These are phyloP conservation scores for Microbotryomycetes sp. DNA, from an alignment of 1,284 basidiomycete species.

Conservation along the genomic window DNA sequence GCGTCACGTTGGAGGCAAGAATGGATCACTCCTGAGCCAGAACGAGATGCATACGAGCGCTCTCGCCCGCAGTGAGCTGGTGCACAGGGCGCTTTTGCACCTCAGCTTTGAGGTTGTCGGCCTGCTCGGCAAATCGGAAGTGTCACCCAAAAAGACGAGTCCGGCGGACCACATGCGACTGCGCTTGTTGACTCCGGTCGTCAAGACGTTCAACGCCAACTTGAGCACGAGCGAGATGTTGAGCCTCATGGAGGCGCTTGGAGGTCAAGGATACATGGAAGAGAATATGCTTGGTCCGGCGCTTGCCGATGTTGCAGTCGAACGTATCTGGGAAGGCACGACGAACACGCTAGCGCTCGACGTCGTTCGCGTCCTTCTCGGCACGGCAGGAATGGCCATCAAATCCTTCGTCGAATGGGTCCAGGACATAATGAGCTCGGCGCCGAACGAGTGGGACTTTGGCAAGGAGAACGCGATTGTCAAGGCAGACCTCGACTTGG, in stretches of 20 bases:
- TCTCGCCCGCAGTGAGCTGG: conserved; percentile 53
- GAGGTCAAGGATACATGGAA: conserved; percentile 76
- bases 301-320: conserved; percentile 60
- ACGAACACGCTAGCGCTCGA: conserved; percentile 59
- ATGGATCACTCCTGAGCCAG: conserved; percentile 45
- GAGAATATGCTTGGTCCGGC: conserved; percentile 50
- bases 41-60: conserved; percentile 49
- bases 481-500: background rate
- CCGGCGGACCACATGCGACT: conserved; percentile 51
- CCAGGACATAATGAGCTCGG: conserved; percentile 45
- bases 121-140: conserved; percentile 56
- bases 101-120: conserved; percentile 53
- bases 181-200: conserved; percentile 60
- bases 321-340: conserved; percentile 69
- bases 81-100: conserved; percentile 60
- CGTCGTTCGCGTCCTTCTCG: conserved; percentile 50
- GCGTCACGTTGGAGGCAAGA: conserved; percentile 49
- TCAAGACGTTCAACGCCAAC: conserved; percentile 64
- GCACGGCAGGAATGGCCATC: conserved; percentile 43
- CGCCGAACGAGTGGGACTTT: conserved; percentile 39
- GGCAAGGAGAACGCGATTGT: conserved; percentile 19
- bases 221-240: conserved; percentile 58
- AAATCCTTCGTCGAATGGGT: conserved; percentile 49
- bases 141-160: conserved; percentile 41
- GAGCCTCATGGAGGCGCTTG: conserved; percentile 64